Evolutionary conservation across 306 rosid species (phyloP), one percentile per base, ranked within the genome.

Genomic region (Oemleria cerasiformis): DNA sequence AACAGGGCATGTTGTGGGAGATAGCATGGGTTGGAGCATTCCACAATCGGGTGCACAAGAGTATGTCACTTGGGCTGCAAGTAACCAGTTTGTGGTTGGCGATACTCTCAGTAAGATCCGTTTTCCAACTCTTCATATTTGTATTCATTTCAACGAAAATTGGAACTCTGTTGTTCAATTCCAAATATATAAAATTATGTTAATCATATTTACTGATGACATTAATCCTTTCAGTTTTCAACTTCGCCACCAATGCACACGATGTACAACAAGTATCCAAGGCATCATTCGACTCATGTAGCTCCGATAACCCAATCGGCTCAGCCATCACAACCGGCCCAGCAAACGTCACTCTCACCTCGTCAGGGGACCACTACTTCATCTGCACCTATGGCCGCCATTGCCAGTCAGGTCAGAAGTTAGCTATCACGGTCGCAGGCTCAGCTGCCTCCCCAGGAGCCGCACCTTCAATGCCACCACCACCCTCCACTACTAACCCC

Each of bases 1-100:
- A 5, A 80, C 58, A 15, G 50, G 1, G 13, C 78, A 75, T 61
- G 67, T 79, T 2, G 90, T 88, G 21, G 92, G 90, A 79, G 81
- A 48, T 0, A 2, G 3, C 42, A 1, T 9, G 4, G 85, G 82
- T 21, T 88, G 90, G 88, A 14, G 1, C 1, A 15, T 66, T 40
- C 90, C 87, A 5, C 12, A 4, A 14, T 11, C 5, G 45, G 34
- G 54, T 4, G 3, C 71, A 0, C 14, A 64, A 21, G 50, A 51
- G 1, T 85, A 85, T 49, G 9, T 20, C 55, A 43, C 40, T 34
- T 85, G 90, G 92, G 78, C 85, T 54, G 12, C 75, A 4, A 6
- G 0, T 3, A 68, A 73, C 0, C 63, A 15, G 11, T 85, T 88
- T n/a, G 4, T 3, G 0, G 72, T 71, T 45, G 84, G 87, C 11